phyloP scores from a whole-genome alignment of 2,329 filamentous ascomycete genomes.

The Lecanoromycetidae sp. region DNA sequence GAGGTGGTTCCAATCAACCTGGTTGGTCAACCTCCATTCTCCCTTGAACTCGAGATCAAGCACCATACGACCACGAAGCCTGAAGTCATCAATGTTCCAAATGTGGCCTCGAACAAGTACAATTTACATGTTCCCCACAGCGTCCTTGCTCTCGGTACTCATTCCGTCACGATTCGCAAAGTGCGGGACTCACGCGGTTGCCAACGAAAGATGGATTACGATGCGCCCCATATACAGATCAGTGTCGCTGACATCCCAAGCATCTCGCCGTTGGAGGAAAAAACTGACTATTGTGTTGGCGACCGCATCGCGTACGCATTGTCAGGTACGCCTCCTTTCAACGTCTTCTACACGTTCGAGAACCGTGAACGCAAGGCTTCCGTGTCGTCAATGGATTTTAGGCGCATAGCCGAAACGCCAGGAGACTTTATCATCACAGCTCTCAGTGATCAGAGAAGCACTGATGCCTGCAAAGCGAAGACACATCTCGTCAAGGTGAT shows the following conservation, averaged over 20 bases:
- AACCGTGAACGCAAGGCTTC: constrained; percentile 66
- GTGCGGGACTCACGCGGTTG: constrained; percentile 82
- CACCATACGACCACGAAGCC: constrained; percentile 71
- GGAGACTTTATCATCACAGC: constrained; percentile 80
- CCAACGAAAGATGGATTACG: constrained; percentile 55
- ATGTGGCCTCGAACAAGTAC: constrained; percentile 63
- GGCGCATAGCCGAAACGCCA: constrained; percentile 81
- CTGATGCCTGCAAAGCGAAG: constrained; percentile 61
- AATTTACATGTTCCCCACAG: constrained; percentile 74
- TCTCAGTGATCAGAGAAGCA: constrained; percentile 71
- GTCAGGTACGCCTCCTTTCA: constrained; percentile 81
- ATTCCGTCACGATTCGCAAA: constrained; percentile 77
- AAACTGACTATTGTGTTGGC: constrained; percentile 84
- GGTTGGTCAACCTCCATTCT: constrained; percentile 75
- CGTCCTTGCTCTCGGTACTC: constrained; percentile 75
- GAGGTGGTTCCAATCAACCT: constrained; percentile 81
- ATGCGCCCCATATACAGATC: constrained; percentile 69
- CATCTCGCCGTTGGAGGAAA: constrained; percentile 75
- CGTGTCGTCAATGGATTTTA: constrained; percentile 69
- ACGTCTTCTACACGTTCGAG: constrained; percentile 83
- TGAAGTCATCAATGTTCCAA: constrained; percentile 68
- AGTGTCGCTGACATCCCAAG: constrained; percentile 87
- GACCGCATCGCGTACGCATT: constrained; percentile 88
- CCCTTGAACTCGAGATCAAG: constrained; percentile 83
- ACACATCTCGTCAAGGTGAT: constrained; percentile 72